Conservation (phyloP, 2,329 filamentous ascomycete genomes). For the Arthroderma uncinatum region DNA sequence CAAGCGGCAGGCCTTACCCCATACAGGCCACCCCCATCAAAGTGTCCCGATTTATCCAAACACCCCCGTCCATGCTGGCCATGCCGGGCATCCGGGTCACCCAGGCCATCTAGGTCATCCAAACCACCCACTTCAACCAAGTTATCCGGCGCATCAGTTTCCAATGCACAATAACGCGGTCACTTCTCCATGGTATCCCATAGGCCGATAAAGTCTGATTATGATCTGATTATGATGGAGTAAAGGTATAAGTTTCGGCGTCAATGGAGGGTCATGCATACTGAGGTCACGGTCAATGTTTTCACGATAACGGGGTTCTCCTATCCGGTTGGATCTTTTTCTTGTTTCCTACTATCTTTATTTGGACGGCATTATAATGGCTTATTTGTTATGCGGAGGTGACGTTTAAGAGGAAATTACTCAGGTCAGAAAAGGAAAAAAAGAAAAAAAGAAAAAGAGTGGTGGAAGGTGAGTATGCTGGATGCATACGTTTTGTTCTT, state of each 20-base stretch:
- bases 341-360: not conserved
- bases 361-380: not conserved
- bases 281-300: not conserved
- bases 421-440: not conserved
- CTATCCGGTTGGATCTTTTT: not conserved
- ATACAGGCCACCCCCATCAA: not conserved
- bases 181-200: not conserved
- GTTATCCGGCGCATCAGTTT: not conserved
- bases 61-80: not conserved
- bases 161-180: not conserved
- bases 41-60: not conserved
- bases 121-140: not conserved
- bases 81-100: not conserved
- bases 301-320: not conserved
- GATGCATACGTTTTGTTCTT: not conserved
- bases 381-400: not conserved
- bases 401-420: not conserved
- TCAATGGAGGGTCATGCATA: not conserved
- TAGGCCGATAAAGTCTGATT: not conserved
- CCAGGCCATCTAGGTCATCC: not conserved
- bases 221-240: not conserved
- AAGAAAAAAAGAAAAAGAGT: not conserved
- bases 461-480: not conserved
- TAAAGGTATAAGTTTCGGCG: not conserved
- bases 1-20: not conserved